Percentiles rank a stretch among this genome's conserved stretches.
Evolutionary conservation across 129 eudicot genomes (phyloP).

Genomic region (Smallanthus sonchifolius): DNA sequence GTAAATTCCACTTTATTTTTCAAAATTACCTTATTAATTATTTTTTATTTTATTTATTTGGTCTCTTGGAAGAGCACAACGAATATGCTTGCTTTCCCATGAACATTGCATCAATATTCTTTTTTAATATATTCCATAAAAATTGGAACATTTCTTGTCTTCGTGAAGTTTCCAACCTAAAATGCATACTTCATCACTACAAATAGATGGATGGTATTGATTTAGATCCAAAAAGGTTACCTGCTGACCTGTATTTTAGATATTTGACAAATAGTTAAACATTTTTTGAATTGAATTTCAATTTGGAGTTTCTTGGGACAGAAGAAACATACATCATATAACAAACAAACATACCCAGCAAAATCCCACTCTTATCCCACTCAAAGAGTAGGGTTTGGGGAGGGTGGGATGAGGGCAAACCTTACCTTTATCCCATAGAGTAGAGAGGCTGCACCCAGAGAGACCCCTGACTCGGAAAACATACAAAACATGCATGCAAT

Average conservation of each 20-base stretch:
- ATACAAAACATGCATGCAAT: too few relatives aligned
- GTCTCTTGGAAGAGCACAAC: background rate
- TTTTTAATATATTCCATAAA: background rate
- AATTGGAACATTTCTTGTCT: background rate
- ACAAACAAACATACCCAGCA: too few relatives aligned
- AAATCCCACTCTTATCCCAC: too few relatives aligned
- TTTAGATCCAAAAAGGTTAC: background rate
- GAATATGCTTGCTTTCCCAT: background rate
- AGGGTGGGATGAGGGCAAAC: too few relatives aligned
- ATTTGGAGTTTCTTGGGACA: background rate
- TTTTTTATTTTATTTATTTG: background rate
- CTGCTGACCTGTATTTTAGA: background rate
- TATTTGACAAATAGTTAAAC: background rate
- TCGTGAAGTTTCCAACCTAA: background rate
- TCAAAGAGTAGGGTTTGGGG: too few relatives aligned
- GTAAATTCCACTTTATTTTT: constrained; percentile 27
- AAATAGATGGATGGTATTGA: background rate
- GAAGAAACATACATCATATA: background rate
- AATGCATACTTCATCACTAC: background rate
- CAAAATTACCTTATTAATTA: background rate
- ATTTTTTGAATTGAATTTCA: background rate
- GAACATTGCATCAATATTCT: background rate
- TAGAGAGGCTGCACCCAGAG: too few relatives aligned
- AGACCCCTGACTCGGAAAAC: too few relatives aligned
- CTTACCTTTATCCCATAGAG: too few relatives aligned